These are phyloP conservation scores for Cladosporium sp. DNA, from an alignment of 2,329 filamentous ascomycete species.

Conservation along the genomic window DNA sequence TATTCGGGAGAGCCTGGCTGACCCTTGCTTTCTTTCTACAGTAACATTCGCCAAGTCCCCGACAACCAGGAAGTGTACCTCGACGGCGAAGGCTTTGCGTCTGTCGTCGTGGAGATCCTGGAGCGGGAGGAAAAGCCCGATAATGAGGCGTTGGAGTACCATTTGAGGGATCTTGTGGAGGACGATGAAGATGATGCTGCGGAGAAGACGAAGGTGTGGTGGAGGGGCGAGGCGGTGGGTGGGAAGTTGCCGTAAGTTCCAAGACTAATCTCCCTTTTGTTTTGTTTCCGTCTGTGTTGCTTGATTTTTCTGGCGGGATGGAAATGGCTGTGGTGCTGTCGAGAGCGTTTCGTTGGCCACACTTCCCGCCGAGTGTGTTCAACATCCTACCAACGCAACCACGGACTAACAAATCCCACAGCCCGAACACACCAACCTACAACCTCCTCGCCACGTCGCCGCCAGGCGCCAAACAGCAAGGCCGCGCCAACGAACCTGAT, in stretches of 20 bases:
- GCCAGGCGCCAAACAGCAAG: conserved; percentile 35
- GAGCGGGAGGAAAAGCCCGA: conserved; percentile 75
- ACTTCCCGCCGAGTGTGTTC: no score
- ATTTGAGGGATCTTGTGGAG: conserved; percentile 50
- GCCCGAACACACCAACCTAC: conserved; percentile 60
- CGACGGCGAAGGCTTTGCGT: conserved; percentile 78
- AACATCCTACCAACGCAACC: not conserved
- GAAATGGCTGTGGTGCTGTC: not conserved
- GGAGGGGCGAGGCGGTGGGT: conserved; percentile 33
- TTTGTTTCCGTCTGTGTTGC: not conserved
- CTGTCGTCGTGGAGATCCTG: conserved; percentile 86
- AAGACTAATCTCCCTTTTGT: not conserved
- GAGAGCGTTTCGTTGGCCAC: not conserved
- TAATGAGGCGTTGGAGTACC: conserved; percentile 61
- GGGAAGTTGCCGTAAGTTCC: conserved; percentile 40
- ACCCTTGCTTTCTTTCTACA: conserved; percentile 35
- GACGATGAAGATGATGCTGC: conserved; percentile 34
- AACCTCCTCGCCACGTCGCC: conserved; percentile 66
- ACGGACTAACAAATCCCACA: conserved; percentile 28
- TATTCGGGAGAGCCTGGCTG: not conserved
- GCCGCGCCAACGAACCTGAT: conserved; percentile 47
- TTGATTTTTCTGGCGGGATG: not conserved
- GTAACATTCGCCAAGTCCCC: conserved; percentile 72
- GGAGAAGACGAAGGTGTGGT: conserved; percentile 39
- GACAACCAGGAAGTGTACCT: conserved; percentile 93